Percentiles rank a stretch among this genome's conserved stretches.
Conservation (phyloP, 2,329 filamentous ascomycete genomes). For the Talaromyces verruculosus region DNA sequence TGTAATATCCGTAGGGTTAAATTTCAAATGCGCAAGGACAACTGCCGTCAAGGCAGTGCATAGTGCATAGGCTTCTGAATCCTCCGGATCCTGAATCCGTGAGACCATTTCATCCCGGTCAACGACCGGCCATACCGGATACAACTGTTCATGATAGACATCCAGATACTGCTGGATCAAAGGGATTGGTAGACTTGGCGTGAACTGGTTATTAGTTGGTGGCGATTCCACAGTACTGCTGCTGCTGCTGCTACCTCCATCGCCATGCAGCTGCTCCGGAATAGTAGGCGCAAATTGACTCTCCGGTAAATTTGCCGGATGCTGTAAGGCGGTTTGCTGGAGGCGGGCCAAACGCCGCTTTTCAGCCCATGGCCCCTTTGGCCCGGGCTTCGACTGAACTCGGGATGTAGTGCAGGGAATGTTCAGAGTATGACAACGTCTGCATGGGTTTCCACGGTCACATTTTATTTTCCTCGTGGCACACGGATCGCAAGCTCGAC, state of each 20-base stretch:
- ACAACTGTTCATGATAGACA: constrained; percentile 19
- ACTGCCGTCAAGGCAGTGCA: constrained; percentile 20
- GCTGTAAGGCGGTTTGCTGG: constrained; percentile 16
- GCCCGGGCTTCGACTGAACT: constrained; percentile 21
- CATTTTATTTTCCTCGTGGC: constrained; percentile 22
- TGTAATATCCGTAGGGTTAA: constrained; percentile 13
- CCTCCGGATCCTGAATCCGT: constrained; percentile 20
- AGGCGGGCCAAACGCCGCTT: constrained; percentile 21
- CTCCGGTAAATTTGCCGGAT: constrained; percentile 1
- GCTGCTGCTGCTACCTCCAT: neutral
- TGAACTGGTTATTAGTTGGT: neutral
- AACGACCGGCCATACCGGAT: constrained; percentile 20
- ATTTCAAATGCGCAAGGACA: constrained; percentile 17
- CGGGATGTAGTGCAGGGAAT: constrained; percentile 21
- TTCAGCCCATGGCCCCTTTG: constrained; percentile 21
- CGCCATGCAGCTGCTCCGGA: neutral
- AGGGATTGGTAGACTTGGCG: constrained; percentile 13
- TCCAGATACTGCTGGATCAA: constrained; percentile 21
- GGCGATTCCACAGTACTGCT: constrained; percentile 12
- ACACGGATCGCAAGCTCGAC: constrained; percentile 22
- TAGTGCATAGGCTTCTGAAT: constrained; percentile 19
- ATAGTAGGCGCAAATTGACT: constrained; percentile 2
- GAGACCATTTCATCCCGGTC: constrained; percentile 19
- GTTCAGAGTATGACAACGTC: constrained; percentile 17
- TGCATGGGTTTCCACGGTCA: constrained; percentile 20